These are phyloP conservation scores for Cordyceps farinosa DNA, from an alignment of 2,329 filamentous ascomycete genomes.

Conservation along the genomic window DNA sequence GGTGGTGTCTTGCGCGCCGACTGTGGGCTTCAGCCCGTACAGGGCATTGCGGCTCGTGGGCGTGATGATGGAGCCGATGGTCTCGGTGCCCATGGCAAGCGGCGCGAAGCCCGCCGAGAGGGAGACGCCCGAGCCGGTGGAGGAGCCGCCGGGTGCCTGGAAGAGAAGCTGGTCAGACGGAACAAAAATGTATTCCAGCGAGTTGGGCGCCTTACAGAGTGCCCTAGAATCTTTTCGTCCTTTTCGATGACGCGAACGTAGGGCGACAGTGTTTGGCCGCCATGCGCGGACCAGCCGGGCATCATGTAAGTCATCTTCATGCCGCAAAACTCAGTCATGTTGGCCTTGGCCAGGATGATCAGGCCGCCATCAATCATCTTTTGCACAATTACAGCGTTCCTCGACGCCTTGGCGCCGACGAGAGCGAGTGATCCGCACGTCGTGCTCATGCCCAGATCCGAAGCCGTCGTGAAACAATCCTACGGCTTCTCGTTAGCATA, in stretches of 20 bases:
- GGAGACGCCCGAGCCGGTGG: slow-evolving; percentile 32
- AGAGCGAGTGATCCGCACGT: slow-evolving; percentile 22
- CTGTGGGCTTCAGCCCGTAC: slow-evolving; percentile 28
- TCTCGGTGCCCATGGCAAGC: slow-evolving; percentile 33
- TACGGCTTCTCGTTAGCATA: neutral
- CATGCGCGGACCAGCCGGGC: slow-evolving; percentile 25
- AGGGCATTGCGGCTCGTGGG: slow-evolving; percentile 24
- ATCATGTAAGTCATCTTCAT: slow-evolving; percentile 23
- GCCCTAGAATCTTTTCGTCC: slow-evolving; percentile 20
- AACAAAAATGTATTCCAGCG: neutral
- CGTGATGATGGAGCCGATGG: slow-evolving; percentile 29
- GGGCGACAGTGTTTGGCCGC: slow-evolving; percentile 28
- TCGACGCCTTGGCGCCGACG: slow-evolving; percentile 14
- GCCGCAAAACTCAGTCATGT: slow-evolving; percentile 24
- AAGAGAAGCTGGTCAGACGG: neutral
- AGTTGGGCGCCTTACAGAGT: slow-evolving; percentile 20
- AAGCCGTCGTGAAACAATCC: slow-evolving; percentile 21
- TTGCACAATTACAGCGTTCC: slow-evolving; percentile 21
- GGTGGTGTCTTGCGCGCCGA: slow-evolving; percentile 19
- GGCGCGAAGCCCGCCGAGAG: slow-evolving; percentile 31
- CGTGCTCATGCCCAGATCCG: slow-evolving; percentile 23
- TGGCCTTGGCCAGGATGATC: slow-evolving; percentile 24
- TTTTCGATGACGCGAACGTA: slow-evolving; percentile 25
- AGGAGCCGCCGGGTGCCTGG: slow-evolving; percentile 32
- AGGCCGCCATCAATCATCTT: slow-evolving; percentile 22